A percentile compares a stretch with the other conserved stretches of the same genome.
phyloP scores from a whole-genome alignment of 441 rosid genomes.

The Bruguiera hainesii region DNA sequence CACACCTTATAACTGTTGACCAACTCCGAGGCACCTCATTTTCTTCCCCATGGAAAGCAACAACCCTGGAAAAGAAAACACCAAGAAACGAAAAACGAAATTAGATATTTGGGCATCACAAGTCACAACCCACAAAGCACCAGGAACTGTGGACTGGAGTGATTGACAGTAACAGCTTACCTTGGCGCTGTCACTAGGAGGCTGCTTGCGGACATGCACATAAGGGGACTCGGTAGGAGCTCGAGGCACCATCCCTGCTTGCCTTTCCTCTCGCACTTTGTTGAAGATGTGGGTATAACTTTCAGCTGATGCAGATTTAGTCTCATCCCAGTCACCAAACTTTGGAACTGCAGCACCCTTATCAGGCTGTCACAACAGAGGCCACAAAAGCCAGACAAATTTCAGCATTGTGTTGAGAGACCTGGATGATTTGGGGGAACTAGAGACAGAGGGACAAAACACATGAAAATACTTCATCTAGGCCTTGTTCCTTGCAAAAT shows the following conservation, averaged over 20 bases:
- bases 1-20: conserved; percentile 26
- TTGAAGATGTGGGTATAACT: conserved; percentile 84
- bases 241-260: conserved; percentile 40
- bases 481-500: background rate
- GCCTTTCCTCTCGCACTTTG: conserved; percentile 77
- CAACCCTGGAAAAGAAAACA: conserved; percentile 43
- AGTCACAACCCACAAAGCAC: background rate
- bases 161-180: conserved; percentile 24
- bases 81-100: conserved; percentile 1
- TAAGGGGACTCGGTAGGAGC: conserved; percentile 38
- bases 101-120: background rate
- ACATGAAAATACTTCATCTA: background rate
- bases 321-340: conserved; percentile 95
- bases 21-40: conserved; percentile 33
- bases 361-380: conserved; percentile 47
- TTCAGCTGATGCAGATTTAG: conserved; percentile 75
- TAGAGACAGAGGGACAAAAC: background rate
- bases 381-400: conserved; percentile 5
- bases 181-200: conserved; percentile 30
- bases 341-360: conserved; percentile 79
- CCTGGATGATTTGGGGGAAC: background rate
- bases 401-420: conserved; percentile 4
- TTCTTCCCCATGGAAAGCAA: conserved; percentile 72
- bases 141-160: background rate
- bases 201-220: conserved; percentile 12